Conservation (phyloP, 2,329 filamentous ascomycete species). For the Aureobasidium sp. region DNA sequence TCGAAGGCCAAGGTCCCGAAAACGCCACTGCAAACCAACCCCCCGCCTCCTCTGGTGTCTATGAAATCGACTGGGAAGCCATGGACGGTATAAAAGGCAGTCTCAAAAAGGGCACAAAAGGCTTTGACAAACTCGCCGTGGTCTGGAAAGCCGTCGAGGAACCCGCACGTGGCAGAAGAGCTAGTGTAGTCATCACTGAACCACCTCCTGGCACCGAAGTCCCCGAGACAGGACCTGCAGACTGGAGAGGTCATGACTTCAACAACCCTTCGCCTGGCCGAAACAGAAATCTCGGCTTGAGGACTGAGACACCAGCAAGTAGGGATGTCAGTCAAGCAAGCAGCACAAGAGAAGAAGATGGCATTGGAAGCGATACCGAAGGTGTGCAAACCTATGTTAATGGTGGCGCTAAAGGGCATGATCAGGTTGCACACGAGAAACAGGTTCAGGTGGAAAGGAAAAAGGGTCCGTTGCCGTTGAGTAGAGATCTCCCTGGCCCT, state of each 20-base stretch:
- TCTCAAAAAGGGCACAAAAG: constrained; percentile 68
- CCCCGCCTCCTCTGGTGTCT: constrained; percentile 60
- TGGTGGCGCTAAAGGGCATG: not conserved
- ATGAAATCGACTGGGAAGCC: constrained; percentile 62
- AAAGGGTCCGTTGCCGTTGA: constrained; percentile 4
- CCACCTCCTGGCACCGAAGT: constrained; percentile 60
- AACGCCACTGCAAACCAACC: constrained; percentile 50
- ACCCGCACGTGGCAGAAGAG: constrained; percentile 14
- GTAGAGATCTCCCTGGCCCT: not conserved
- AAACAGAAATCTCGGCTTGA: constrained; percentile 57
- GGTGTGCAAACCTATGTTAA: constrained; percentile 3
- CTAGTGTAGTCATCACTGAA: constrained; percentile 48
- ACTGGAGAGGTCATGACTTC: constrained; percentile 57
- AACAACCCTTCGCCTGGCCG: constrained; percentile 24
- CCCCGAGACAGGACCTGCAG: constrained; percentile 57
- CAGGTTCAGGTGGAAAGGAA: not conserved
- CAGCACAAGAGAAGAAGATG: constrained; percentile 12
- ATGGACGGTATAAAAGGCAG: constrained; percentile 96
- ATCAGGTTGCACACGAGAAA: not conserved
- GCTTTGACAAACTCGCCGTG: constrained; percentile 73
- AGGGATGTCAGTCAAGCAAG: constrained; percentile 63
- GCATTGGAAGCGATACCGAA: constrained; percentile 2
- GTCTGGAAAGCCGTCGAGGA: constrained; percentile 58
- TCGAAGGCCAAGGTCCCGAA: constrained; percentile 73
- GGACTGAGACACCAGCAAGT: constrained; percentile 56